Percentiles rank a stretch among this genome's conserved stretches.
phyloP scores from a whole-genome alignment of 192 early-diverging fungal species.

The Pilaira anomala region DNA sequence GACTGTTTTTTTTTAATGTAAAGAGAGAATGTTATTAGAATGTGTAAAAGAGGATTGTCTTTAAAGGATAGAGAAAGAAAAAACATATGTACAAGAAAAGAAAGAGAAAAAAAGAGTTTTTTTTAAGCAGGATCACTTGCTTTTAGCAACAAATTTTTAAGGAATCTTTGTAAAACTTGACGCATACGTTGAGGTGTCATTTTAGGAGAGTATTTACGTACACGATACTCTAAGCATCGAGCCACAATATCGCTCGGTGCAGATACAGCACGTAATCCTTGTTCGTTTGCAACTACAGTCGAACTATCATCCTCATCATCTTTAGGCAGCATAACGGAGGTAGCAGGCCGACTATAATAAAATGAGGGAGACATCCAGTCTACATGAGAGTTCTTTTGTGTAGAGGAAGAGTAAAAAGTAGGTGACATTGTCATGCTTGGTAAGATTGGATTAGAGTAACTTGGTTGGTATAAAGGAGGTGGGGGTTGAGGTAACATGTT shows the following conservation, averaged over 20 bases:
- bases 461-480: conserved; percentile 28
- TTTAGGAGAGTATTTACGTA: conserved; percentile 31
- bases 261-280: not conserved
- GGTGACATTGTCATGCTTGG: conserved; percentile 36
- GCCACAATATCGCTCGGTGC: conserved; percentile 26
- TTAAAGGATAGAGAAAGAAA: not conserved
- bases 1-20: too few relatives aligned
- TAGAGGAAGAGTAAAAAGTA: conserved; percentile 35
- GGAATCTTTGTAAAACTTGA: conserved; percentile 31
- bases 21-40: not conserved
- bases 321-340: conserved; percentile 27
- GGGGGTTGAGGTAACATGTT: conserved; percentile 11
- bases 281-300: not conserved
- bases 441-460: conserved; percentile 22
- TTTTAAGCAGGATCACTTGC: conserved; percentile 12
- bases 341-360: conserved; percentile 34
- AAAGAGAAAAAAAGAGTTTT: not conserved
- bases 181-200: conserved; percentile 33
- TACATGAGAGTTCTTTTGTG: conserved; percentile 29
- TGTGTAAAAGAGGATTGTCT: too few relatives aligned
- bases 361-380: conserved; percentile 40
- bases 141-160: conserved; percentile 35
- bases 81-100: not conserved
- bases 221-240: conserved; percentile 32
- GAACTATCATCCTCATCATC: not conserved